Evolutionary conservation across 2,329 filamentous ascomycete species (phyloP), one percentile per base, ranked within the genome.

Genomic region (Paecilomyces sp.): DNA sequence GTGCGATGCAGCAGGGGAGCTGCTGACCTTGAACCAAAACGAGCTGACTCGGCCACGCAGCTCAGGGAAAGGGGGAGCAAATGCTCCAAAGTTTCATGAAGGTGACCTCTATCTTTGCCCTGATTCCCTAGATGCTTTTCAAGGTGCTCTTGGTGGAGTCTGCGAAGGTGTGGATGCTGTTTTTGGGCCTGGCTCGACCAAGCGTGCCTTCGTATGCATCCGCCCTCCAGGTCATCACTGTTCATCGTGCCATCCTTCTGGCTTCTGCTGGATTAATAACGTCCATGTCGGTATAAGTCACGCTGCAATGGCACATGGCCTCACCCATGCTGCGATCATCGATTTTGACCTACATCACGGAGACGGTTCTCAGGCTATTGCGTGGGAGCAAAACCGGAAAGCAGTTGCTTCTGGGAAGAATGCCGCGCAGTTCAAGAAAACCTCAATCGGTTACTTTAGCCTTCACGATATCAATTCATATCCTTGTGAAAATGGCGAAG

Each of bases 201-300:
- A 83, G 54, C 86, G 91, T 58, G 92, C 92, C 0, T 99, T 99
- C 72, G 91, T 97, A 56, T 92, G 89, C 30, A 89, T 97, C 56
- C 87, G 94, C 33, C 94, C 94, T 3, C 94, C 94, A 0, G 94
- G 94, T 0, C 94, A 99, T 71, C 94, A 99, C 71, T 99, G 94
- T 75, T 96, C 93, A 2, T 86, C 91, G 3, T 85, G 89, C 56
- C 88, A 89, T 67, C 94, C 94, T 0, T 97, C 93, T 1, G 94
- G 94, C 0, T 99, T 99, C 71, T 99, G 94, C 77, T 99, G 94
- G 93, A 79, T 99, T 56, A 99, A 99, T 74, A 99, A 99, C 71
- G 92, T 99, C 0, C 93, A 97, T 70, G 91, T 99, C 24, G 94
- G 93, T 0, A 96, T 99, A 64, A 90, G 95, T 73, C 90, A 99